Evolutionary conservation across 2,329 filamentous ascomycete species (phyloP).

Genomic region (Fusarium verticillioides): DNA sequence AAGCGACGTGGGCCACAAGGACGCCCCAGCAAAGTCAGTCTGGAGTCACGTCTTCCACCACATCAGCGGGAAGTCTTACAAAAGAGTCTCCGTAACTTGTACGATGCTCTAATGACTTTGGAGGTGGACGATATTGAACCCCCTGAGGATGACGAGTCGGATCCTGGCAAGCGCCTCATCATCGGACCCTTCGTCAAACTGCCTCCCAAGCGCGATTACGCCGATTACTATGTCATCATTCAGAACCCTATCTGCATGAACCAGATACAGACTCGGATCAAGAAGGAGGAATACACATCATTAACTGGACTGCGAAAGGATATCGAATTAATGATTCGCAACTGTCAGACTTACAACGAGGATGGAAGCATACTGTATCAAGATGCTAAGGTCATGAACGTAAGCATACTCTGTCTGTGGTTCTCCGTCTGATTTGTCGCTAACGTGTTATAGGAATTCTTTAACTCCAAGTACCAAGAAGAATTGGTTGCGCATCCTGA

Average conservation of each 20-base stretch:
- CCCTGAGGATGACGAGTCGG: slow-evolving; percentile 67
- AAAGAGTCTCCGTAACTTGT: slow-evolving; percentile 79
- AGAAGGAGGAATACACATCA: slow-evolving; percentile 90
- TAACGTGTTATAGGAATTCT: slow-evolving; percentile 64
- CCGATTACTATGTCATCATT: slow-evolving; percentile 96
- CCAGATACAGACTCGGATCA: slow-evolving; percentile 92
- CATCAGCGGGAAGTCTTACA: slow-evolving; percentile 83
- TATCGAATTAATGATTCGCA: slow-evolving; percentile 84
- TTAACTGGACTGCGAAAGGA: slow-evolving; percentile 85
- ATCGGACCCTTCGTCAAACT: slow-evolving; percentile 95
- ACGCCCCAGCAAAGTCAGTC: slow-evolving; percentile 69
- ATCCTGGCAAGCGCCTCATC: slow-evolving; percentile 76
- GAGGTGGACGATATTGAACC: slow-evolving; percentile 79
- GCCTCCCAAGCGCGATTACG: slow-evolving; percentile 87
- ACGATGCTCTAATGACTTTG: slow-evolving; percentile 83
- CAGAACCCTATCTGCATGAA: slow-evolving; percentile 95
- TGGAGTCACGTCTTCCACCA: slow-evolving; percentile 65
- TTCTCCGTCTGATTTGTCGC: slow-evolving; percentile 9
- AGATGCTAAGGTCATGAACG: slow-evolving; percentile 93
- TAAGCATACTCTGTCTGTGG: slow-evolving; percentile 51
- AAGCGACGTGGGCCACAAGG: slow-evolving; percentile 79
- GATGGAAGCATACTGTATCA: slow-evolving; percentile 91
- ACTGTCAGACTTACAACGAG: slow-evolving; percentile 96
- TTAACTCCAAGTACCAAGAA: slow-evolving; percentile 64
- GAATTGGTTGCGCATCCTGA: slow-evolving; percentile 65